Evolutionary conservation across 257 asterid species (phyloP).

Genomic region (Solanum bulbocastanum): DNA sequence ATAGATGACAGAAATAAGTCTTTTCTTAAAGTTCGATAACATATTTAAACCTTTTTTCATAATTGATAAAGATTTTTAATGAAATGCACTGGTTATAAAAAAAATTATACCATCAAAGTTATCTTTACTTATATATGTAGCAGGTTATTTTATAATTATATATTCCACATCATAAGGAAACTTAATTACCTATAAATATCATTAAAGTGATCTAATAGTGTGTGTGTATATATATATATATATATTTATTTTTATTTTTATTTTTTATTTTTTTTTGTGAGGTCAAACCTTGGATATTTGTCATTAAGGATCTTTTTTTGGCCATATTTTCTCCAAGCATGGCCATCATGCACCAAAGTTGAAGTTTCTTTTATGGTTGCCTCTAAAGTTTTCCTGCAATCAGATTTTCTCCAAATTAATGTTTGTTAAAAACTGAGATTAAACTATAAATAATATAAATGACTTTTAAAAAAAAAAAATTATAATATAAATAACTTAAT

Average conservation of each 20-base stretch:
- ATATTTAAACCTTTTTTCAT: neutral
- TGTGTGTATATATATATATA: too few species aligned
- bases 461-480: too few species aligned
- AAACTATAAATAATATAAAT: too few species aligned
- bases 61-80: neutral
- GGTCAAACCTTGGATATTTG: constrained; percentile 41
- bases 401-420: neutral
- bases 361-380: constrained; percentile 20
- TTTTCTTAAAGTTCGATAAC: too few species aligned
- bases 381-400: constrained; percentile 38
- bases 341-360: constrained; percentile 32
- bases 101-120: neutral
- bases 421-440: neutral
- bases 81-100: neutral
- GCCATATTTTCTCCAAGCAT: constrained; percentile 81
- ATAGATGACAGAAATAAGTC: too few species aligned
- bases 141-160: neutral
- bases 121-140: neutral
- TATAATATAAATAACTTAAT: too few species aligned
- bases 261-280: neutral
- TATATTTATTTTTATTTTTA: too few species aligned
- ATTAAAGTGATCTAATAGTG: neutral
- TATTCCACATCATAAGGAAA: neutral
- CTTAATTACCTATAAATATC: neutral
- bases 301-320: constrained; percentile 43